phyloP scores from a whole-genome alignment of 2,329 filamentous ascomycete species.

The Xylariaceae sp. region DNA sequence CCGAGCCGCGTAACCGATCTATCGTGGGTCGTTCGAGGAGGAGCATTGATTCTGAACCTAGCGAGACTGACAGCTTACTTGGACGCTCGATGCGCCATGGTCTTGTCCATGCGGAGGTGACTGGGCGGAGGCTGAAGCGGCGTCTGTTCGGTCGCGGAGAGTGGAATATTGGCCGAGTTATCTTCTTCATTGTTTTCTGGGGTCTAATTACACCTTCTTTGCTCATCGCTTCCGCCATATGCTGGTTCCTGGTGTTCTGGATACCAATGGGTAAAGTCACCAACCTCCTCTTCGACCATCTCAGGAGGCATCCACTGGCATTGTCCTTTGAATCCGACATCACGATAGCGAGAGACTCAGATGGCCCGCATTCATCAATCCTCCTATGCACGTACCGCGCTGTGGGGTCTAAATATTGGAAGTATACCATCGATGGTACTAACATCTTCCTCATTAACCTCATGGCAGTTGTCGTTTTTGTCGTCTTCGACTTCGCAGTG shows the following conservation, averaged over 20 bases:
- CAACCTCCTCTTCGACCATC: conserved; percentile 80
- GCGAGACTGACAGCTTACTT: conserved; percentile 85
- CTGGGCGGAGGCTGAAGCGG: conserved; percentile 57
- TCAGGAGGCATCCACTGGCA: conserved; percentile 86
- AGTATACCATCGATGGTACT: conserved; percentile 96
- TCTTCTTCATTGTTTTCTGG: conserved; percentile 97
- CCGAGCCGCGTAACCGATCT: conserved; percentile 62
- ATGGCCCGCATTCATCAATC: conserved; percentile 74
- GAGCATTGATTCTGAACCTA: conserved; percentile 77
- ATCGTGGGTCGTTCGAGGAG: conserved; percentile 80
- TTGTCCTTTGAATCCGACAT: conserved; percentile 88
- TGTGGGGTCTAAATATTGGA: conserved; percentile 94
- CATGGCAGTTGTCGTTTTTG: conserved; percentile 86
- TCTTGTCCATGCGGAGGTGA: conserved; percentile 31
- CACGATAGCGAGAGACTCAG: conserved; percentile 63
- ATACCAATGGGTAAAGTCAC: conserved; percentile 98
- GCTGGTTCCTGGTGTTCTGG: conserved; percentile 95
- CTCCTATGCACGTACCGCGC: conserved; percentile 95
- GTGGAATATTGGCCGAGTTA: conserved; percentile 89
- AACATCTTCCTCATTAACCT: conserved; percentile 99
- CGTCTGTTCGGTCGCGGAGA: conserved; percentile 89
- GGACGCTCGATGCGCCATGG: conserved; percentile 54
- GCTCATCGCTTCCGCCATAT: conserved; percentile 78
- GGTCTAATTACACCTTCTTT: conserved; percentile 81
- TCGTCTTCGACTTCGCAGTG: conserved; percentile 87